A percentile compares a stretch with the other conserved stretches of the same genome.
phyloP scores from a whole-genome alignment of 768 basidiomycete species.

The Panellus pusillus region DNA sequence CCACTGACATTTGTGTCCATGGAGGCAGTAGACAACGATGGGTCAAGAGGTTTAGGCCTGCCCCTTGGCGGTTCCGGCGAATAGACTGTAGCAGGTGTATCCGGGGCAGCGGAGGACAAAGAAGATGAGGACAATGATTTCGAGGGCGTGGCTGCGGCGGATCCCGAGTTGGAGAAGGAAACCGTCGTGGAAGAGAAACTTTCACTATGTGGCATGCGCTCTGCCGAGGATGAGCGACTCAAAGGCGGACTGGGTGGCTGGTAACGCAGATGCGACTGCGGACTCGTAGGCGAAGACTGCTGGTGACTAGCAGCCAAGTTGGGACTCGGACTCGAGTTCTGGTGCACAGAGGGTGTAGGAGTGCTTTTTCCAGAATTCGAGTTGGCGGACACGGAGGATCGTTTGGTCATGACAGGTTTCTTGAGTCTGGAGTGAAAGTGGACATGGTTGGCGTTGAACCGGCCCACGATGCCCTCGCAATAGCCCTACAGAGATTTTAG shows the following conservation, averaged over 20 bases:
- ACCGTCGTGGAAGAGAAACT: constrained; percentile 16
- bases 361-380: constrained; percentile 17
- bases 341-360: constrained; percentile 9
- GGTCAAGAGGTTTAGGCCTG: constrained; percentile 9
- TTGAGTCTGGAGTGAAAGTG: constrained; percentile 75
- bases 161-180: constrained; percentile 6
- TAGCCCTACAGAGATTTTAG: constrained; percentile 54
- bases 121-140: constrained; percentile 10
- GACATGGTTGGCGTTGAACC: constrained; percentile 64
- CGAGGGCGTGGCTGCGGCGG: constrained; percentile 8
- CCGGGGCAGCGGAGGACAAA: constrained; percentile 3
- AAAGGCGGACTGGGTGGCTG: constrained; percentile 18
- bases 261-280: constrained; percentile 8
- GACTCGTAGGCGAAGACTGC: not conserved
- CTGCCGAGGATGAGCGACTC: constrained; percentile 11
- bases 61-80: constrained; percentile 8
- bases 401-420: constrained; percentile 76
- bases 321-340: not conserved
- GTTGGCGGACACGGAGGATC: constrained; percentile 41
- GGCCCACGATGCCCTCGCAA: constrained; percentile 85
- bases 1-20: constrained; percentile 20
- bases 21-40: constrained; percentile 12
- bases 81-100: constrained; percentile 8
- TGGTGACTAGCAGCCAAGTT: not conserved
- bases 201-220: constrained; percentile 11